Evolutionary conservation across 2,329 filamentous ascomycete species (phyloP).

Genomic region (Blumeriella jaapii): DNA sequence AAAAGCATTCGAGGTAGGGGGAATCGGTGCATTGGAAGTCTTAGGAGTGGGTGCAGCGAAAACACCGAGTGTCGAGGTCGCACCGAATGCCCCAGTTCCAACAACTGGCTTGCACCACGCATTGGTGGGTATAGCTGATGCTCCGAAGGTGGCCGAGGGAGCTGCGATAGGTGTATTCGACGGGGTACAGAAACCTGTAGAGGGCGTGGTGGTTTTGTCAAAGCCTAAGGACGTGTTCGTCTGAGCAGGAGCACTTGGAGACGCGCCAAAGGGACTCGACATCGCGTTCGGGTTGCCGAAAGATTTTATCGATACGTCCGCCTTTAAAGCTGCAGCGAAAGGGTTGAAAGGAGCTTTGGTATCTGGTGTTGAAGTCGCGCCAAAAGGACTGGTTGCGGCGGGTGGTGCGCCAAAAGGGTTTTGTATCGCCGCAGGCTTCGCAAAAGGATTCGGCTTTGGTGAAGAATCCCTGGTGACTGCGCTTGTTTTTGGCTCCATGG

Average conservation of each 20-base stretch:
- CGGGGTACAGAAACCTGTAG: no score
- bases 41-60: neutral
- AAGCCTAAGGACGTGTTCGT: no score
- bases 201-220: no score
- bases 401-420: no score
- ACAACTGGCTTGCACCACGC: slow-evolving; percentile 1
- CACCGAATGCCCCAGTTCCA: slow-evolving; percentile 1
- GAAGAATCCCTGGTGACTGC: no score
- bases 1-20: neutral
- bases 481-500: slow-evolving; percentile 7
- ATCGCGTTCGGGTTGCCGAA: slow-evolving; percentile 2
- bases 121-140: slow-evolving; percentile 1
- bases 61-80: slow-evolving; percentile 1
- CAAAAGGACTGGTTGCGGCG: slow-evolving; percentile 9
- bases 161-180: slow-evolving; percentile 1
- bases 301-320: slow-evolving; percentile 1
- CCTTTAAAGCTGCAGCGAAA: slow-evolving; percentile 14
- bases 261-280: slow-evolving; percentile 9
- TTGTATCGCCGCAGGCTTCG: slow-evolving; percentile 6
- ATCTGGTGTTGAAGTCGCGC: no score
- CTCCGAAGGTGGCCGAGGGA: slow-evolving; percentile 4
- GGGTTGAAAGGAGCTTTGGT: slow-evolving; percentile 5
- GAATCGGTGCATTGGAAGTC: neutral
- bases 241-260: no score
- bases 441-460: no score